Evolutionary conservation across 2,329 filamentous ascomycete species (phyloP).

Genomic region (Nigrograna mackinnonii): DNA sequence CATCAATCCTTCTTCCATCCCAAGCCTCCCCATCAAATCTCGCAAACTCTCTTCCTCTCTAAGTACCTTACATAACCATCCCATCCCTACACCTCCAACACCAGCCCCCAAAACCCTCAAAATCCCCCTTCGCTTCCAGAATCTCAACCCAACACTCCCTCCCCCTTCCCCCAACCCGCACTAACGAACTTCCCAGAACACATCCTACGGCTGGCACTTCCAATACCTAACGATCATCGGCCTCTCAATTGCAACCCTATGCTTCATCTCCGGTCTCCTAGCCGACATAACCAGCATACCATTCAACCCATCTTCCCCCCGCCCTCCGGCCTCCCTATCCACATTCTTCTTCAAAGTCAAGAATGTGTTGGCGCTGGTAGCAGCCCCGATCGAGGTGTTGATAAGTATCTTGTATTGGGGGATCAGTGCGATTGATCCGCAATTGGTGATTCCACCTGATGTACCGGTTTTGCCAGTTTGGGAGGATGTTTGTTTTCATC

Average conservation of each 20-base stretch:
- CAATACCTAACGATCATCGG: slow-evolving; percentile 78
- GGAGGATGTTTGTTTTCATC: slow-evolving; percentile 49
- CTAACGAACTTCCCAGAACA: slow-evolving; percentile 47
- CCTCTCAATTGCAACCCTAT: slow-evolving; percentile 62
- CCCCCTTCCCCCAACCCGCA: too few relatives aligned
- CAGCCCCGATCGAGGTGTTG: slow-evolving; percentile 70
- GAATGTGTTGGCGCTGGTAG: slow-evolving; percentile 67
- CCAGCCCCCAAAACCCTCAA: too few relatives aligned
- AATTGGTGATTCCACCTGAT: slow-evolving; percentile 45
- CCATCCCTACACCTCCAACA: background rate
- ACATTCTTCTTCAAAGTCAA: slow-evolving; percentile 59
- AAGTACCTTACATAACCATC: background rate
- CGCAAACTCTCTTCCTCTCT: background rate
- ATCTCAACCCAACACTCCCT: slow-evolving; percentile 1
- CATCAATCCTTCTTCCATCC: too few relatives aligned
- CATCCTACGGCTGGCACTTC: slow-evolving; percentile 69
- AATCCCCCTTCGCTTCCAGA: too few relatives aligned
- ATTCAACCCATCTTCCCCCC: slow-evolving; percentile 8
- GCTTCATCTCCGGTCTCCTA: slow-evolving; percentile 64
- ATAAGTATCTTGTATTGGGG: slow-evolving; percentile 77
- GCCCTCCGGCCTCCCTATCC: background rate
- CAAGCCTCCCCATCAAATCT: too few relatives aligned
- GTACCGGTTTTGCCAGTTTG: slow-evolving; percentile 43
- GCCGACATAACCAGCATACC: slow-evolving; percentile 66
- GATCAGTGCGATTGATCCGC: slow-evolving; percentile 57